These are phyloP conservation scores for Suhomyces anneliseae DNA, from an alignment of 1,139 yeast genomes.

Conservation along the genomic window DNA sequence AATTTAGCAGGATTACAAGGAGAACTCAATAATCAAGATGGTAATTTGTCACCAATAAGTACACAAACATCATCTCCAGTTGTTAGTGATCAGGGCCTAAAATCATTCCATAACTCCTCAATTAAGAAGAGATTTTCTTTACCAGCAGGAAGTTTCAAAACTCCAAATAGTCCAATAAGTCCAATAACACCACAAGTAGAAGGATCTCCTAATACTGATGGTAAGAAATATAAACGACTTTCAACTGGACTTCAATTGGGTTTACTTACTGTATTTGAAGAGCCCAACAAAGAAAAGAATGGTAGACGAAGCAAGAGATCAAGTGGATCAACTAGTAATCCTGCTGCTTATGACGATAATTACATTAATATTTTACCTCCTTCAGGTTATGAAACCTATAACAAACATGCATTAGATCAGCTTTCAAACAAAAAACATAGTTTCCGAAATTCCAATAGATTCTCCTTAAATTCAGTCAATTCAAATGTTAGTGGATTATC, in stretches of 20 bases:
- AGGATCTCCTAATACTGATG: slow-evolving; percentile 10
- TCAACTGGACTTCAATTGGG: slow-evolving; percentile 46
- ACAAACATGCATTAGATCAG: slow-evolving; percentile 39
- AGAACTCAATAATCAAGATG: slow-evolving; percentile 18
- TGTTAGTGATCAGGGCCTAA: slow-evolving; percentile 20
- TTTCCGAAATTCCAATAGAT: slow-evolving; percentile 27
- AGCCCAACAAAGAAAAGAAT: slow-evolving; percentile 15
- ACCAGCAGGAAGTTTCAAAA: slow-evolving; percentile 16
- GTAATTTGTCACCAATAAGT: slow-evolving; percentile 11
- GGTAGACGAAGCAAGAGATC: slow-evolving; percentile 3
- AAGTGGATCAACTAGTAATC: slow-evolving; percentile 3
- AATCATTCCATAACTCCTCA: slow-evolving; percentile 37
- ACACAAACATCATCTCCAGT: slow-evolving; percentile 18
- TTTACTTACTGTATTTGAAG: slow-evolving; percentile 42
- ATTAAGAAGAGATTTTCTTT: slow-evolving; percentile 31
- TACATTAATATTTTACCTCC: slow-evolving; percentile 30
- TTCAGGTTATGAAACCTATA: slow-evolving; percentile 29
- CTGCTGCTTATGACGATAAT: slow-evolving; percentile 28
- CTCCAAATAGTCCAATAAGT: slow-evolving; percentile 10
- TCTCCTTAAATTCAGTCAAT: slow-evolving; percentile 40
- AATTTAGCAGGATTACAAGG: slow-evolving; percentile 30
- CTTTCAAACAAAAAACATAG: slow-evolving; percentile 19
- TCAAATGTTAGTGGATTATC: slow-evolving; percentile 46
- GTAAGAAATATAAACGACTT: slow-evolving; percentile 31
- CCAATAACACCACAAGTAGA: slow-evolving; percentile 6